Evolutionary conservation across 495 filamentous ascomycete genomes (phyloP).

Genomic region (Lasiosphaeris hirsuta): DNA sequence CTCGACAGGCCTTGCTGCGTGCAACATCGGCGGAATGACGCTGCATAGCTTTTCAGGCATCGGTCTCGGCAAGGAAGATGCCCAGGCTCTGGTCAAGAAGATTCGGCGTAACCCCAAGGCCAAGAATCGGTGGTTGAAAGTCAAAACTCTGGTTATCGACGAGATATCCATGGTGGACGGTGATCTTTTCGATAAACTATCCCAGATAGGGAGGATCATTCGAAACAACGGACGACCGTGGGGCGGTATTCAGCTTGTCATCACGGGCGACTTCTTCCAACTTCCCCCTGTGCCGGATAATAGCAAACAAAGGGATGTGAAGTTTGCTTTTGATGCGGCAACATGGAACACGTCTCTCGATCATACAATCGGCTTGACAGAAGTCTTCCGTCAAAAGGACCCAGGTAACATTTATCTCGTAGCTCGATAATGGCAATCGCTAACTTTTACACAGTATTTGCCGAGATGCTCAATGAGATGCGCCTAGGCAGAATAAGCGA

Average conservation of each 20-base stretch:
- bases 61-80: constrained; percentile 87
- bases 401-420: constrained; percentile 51
- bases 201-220: constrained; percentile 73
- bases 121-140: constrained; percentile 80
- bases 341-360: constrained; percentile 91
- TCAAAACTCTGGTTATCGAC: constrained; percentile 83
- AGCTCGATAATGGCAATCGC: background rate
- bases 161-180: constrained; percentile 99
- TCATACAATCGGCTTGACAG: constrained; percentile 91
- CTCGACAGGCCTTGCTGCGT: constrained; percentile 92
- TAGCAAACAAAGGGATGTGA: constrained; percentile 59
- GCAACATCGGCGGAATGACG: constrained; percentile 94
- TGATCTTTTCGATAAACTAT: constrained; percentile 94
- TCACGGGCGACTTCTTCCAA: constrained; percentile 98
- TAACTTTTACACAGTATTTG: constrained; percentile 60
- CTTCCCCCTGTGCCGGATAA: constrained; percentile 82
- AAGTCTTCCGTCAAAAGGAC: constrained; percentile 94
- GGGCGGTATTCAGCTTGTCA: constrained; percentile 92
- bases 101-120: constrained; percentile 86
- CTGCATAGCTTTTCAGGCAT: constrained; percentile 96
- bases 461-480: constrained; percentile 96
- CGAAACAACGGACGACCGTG: constrained; percentile 89
- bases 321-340: constrained; percentile 87
- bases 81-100: constrained; percentile 81
- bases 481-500: constrained; percentile 74